Evolutionary conservation across 2,329 filamentous ascomycete species (phyloP), one percentile per base, ranked within the genome.

Genomic region (Scedosporium apiospermum): DNA sequence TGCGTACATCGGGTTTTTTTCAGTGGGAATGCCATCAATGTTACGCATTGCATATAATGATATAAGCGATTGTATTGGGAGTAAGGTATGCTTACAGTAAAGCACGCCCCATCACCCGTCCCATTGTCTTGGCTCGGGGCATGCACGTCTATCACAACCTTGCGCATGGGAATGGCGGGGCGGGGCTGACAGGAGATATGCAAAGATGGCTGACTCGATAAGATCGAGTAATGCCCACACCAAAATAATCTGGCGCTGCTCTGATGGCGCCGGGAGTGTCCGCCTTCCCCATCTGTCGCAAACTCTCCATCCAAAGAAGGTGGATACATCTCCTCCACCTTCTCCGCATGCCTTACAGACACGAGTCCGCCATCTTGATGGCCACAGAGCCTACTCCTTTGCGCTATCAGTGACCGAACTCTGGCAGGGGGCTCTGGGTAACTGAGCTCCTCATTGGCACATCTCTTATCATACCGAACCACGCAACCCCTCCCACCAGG

Each of bases 201-300:
- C 18, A 12, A 41, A 12, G 42, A 64, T 64, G 57, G 67, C 67
- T 78, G 76, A 78, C 76, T 78, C 75, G 75, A 78, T 77, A 70
- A 68, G 70, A 77, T 78, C 72, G 73, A 76, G 76, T 78, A 78
- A 78, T 66, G 63, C 44, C 64, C 63, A 55, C 5, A 34, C 9
- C 44, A 18, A 21, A n/a, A 26, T 10, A 41, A 42, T 60, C 42
- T 16, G 7, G 34, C 61, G 57, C 44, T 62, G 63, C 21, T 57
- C 66, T 27, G 6, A 57, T 57, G 53, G 23, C 53, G 18, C 9
- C 1, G 53, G 23, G 53, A 27, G 6, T 44, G 14, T 12, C 34
- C 34, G 34, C 10, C 10, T 38, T 12, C 34, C 34, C 30, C 27
- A 30, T 30, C 3, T 34, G 7, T 34, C 30, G 30, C 30, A 2